A percentile compares a stretch with the other conserved stretches of the same genome.
These are phyloP conservation scores for Beauveria bassiana DNA, from an alignment of 2,329 filamentous ascomycete species.

Conservation along the genomic window DNA sequence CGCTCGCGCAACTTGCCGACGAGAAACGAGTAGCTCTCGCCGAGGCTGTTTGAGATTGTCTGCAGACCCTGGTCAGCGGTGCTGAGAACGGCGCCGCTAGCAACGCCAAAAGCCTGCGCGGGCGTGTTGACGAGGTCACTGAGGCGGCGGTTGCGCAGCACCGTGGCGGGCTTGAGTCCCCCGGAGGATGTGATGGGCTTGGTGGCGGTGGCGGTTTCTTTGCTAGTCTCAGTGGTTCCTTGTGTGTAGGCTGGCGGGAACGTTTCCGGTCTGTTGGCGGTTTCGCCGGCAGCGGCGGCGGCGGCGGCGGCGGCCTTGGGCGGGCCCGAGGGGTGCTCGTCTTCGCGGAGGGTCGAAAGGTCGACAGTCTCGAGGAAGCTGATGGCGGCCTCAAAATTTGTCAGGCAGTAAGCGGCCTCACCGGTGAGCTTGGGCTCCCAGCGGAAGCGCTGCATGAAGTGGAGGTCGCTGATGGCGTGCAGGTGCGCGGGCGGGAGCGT, in stretches of 20 bases:
- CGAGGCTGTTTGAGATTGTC: conserved; percentile 81
- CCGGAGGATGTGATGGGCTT: conserved; percentile 32
- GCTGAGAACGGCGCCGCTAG: conserved; percentile 75
- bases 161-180: conserved; percentile 37
- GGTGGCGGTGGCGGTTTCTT: conserved; percentile 24
- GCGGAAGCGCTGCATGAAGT: conserved; percentile 88
- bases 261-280: conserved; percentile 39
- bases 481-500: conserved; percentile 80
- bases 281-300: conserved; percentile 24
- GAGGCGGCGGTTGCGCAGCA: conserved; percentile 63
- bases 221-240: conserved; percentile 28
- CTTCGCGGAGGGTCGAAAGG: conserved; percentile 74
- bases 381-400: conserved; percentile 90
- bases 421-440: conserved; percentile 81
- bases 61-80: conserved; percentile 90
- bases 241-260: conserved; percentile 51
- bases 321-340: conserved; percentile 65
- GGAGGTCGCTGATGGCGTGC: conserved; percentile 87
- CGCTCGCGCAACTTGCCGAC: conserved; percentile 80
- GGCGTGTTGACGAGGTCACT: conserved; percentile 84
- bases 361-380: conserved; percentile 95
- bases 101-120: conserved; percentile 70
- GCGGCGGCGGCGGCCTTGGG: conserved; percentile 44
- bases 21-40: conserved; percentile 88
- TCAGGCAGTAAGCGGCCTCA: conserved; percentile 91